Conservation (phyloP, 768 basidiomycete genomes). For the Paxillus rubicundulus region DNA sequence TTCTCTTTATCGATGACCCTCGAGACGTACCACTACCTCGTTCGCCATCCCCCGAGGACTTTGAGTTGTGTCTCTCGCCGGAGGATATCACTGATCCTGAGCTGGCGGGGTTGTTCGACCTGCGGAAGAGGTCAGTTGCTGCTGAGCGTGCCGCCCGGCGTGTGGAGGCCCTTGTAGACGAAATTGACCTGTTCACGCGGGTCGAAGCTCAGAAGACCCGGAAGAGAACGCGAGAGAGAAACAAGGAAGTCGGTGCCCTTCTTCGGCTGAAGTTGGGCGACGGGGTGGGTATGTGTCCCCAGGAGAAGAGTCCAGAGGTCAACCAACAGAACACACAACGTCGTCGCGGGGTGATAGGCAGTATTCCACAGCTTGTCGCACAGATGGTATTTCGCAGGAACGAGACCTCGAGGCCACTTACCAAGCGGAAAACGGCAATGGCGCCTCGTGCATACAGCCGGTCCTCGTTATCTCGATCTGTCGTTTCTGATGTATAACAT, state of each 20-base stretch:
- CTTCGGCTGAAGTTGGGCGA: conserved; percentile 52
- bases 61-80: conserved; percentile 35
- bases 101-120: conserved; percentile 37
- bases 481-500: conserved; percentile 13
- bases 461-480: conserved; percentile 31
- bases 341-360: conserved; percentile 25
- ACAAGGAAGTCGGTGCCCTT: conserved; percentile 54
- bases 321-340: conserved; percentile 17
- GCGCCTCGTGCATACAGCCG: conserved; percentile 18
- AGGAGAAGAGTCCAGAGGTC: conserved; percentile 25
- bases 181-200: conserved; percentile 37
- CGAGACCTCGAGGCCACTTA: conserved; percentile 38
- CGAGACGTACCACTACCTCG: conserved; percentile 38
- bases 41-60: conserved; percentile 44
- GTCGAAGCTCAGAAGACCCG: conserved; percentile 44
- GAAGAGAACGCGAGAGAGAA: conserved; percentile 53
- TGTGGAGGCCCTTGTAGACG: conserved; percentile 32
- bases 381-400: conserved; percentile 47
- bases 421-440: conserved; percentile 31
- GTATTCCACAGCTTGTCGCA: conserved; percentile 42
- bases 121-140: conserved; percentile 37
- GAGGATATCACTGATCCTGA: conserved; percentile 38
- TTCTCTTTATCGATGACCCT: conserved; percentile 44
- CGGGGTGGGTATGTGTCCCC: conserved; percentile 18
- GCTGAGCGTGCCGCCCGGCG: conserved; percentile 33